A percentile compares a stretch with the other conserved stretches of the same genome.
Conservation (phyloP, 2,329 filamentous ascomycete genomes). For the Talaromyces atroroseus region DNA sequence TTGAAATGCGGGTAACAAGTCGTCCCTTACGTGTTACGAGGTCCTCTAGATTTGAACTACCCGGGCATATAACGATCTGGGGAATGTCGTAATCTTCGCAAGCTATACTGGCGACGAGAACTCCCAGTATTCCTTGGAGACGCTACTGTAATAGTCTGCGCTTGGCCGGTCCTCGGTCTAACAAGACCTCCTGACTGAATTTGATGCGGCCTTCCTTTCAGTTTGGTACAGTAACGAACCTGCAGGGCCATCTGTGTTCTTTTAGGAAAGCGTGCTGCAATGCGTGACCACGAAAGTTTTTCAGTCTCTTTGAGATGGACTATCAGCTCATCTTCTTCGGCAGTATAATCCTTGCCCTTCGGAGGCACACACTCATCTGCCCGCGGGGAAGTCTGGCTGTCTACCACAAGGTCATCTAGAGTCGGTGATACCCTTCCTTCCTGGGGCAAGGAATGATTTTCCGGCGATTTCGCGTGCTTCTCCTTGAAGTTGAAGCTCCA, state of each 20-base stretch:
- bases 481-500: neutral
- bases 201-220: neutral
- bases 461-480: neutral
- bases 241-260: neutral
- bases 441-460: neutral
- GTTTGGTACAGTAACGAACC: neutral
- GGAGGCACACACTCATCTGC: neutral
- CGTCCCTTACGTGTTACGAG: neutral
- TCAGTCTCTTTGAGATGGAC: constrained; percentile 2
- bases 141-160: neutral
- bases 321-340: neutral
- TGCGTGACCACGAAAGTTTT: neutral
- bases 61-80: neutral
- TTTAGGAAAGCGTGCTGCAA: neutral
- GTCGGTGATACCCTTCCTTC: neutral
- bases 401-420: neutral
- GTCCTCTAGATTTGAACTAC: constrained; percentile 1
- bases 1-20: neutral
- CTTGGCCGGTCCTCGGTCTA: neutral
- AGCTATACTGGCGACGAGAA: neutral
- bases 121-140: neutral
- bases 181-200: neutral
- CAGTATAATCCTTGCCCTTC: neutral
- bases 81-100: neutral
- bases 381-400: neutral